A percentile compares a stretch with the other conserved stretches of the same genome.
Evolutionary conservation across 345 rosid genomes (phyloP).

Genomic region (Turnera subulata): DNA sequence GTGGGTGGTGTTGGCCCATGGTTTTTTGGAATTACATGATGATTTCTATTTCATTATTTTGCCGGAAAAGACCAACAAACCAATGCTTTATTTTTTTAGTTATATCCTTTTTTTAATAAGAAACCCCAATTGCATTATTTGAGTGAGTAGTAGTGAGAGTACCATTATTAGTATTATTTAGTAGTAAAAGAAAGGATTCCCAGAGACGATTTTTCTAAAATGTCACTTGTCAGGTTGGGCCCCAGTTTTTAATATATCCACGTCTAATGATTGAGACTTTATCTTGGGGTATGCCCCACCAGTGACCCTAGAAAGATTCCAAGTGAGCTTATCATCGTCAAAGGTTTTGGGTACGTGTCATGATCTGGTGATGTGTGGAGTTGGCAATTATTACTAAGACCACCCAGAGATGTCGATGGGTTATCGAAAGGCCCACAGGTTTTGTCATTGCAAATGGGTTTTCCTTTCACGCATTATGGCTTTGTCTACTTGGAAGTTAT

Average conservation of each 20-base stretch:
- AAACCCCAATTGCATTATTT: no score
- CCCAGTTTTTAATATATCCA: slow-evolving; percentile 3
- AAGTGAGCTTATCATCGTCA: not conserved
- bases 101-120: no score
- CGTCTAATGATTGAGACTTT: slow-evolving; percentile 37
- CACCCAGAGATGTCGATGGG: not conserved
- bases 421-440: slow-evolving; percentile 3
- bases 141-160: no score
- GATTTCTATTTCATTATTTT: slow-evolving; percentile 9
- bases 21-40: slow-evolving; percentile 27
- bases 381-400: not conserved
- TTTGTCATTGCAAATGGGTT: not conserved
- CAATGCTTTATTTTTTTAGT: slow-evolving; percentile 4
- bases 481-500: no score
- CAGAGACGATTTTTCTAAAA: not conserved
- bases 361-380: not conserved
- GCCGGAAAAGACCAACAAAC: not conserved
- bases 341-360: not conserved
- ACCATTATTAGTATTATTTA: not conserved
- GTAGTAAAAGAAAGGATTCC: not conserved
- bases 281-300: slow-evolving; percentile 17
- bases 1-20: slow-evolving; percentile 40
- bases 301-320: slow-evolving; percentile 4
- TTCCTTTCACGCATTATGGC: no score
- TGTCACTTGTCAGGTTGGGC: slow-evolving; percentile 14